Evolutionary conservation across 2,329 filamentous ascomycete species (phyloP), one percentile per base, ranked within the genome.

Genomic region (Cadophora malorum): DNA sequence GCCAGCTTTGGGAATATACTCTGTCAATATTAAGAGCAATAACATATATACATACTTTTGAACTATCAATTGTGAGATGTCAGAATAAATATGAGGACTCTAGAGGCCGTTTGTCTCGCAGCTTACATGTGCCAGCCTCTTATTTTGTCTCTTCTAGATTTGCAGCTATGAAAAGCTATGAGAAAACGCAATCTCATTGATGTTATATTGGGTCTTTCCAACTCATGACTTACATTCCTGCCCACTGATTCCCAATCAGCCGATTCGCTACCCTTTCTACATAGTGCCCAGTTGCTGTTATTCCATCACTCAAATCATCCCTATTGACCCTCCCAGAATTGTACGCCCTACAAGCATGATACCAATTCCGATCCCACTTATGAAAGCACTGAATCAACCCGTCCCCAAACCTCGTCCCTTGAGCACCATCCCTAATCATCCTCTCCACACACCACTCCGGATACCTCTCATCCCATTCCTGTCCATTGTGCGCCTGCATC

Each of bases 401-500:
- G 23, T 66, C 65, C 12, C 68, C 68, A 64, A 63, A 64, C 23
- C 21, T 38, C 9, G 65, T 65, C 16, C 68, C 68, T 31, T 60
- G 58, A 5, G 56, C 50, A 3, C 68, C 65, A 56, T 67, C 68
- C 45, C 65, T 53, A 50, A 69, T 50, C 68, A 67, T 67, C 47
- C 63, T 63, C 47, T 60, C 41, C 19, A 67, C 60, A 62, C 68
- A 65, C 33, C 62, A 52, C 21, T 65, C 58, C 31, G 63, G 65
- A 45, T 65, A 45, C 12, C 41, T 23, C 1, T 59, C 56, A 58
- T 69, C 58, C 55, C 66, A 70, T n/a, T 63, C 58, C 19, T 63
- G 45, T 7, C 69, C 64, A 33, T 70, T 67, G 23, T 68, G 64
- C 2, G 66, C 64, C 58, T 70, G 69, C 66, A 70, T 70, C 45